Base-by-base conservation (phyloP, 2,329 filamentous ascomycete species). In the Leptographium lundbergii region DNA sequence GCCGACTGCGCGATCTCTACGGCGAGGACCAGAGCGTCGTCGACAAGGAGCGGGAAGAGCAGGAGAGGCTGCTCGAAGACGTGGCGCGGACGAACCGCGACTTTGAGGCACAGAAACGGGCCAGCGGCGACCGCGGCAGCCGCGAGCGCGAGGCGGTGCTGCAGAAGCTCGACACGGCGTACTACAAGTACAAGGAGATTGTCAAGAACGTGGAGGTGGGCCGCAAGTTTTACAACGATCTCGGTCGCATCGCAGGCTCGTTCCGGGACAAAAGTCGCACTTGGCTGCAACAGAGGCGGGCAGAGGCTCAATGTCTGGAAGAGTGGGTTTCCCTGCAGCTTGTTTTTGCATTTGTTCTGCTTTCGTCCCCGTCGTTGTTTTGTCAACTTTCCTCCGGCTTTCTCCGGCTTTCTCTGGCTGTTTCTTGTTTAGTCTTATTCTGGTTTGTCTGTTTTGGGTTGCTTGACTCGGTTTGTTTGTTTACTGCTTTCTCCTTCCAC, bases 101-200 rank as follows among this genome's bases (percentile, higher is more conserved):
- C 22, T 96, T 97, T 65, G 81, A 88, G 62, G 77, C 81, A 24
- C 89, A 83, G 65, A 81, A 88, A 63, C 82, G 85, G 57, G 88
- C 77, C n/a, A 77, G 77, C 39, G 36, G 58, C 19, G 80, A 80
- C 53, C 75, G 90, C 63, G 71, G 73, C 62, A 88, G 77, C n/a
- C 71, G 73, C 61, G 91, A 95, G 68, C 84, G 94, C 17, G 92
- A 97, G 69, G 81, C 87, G 65, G 91, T 90, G 0, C 74, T 99
- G 55, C 94, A 99, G 71, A 84, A 81, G 62, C 77, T 99, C 11
- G 92, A 97, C 70, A 91, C 88, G 63, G 92, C 90, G 0, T 97
- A 95, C 69, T 85, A 91, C 71, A 95, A 92, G 73, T 97, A 97
- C 76, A 96, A 96, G 73, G 92, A 99, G 70, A 89, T 97, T 59